These are phyloP conservation scores for Clavispora asparagi DNA, from an alignment of 805 yeast genomes.

Conservation along the genomic window DNA sequence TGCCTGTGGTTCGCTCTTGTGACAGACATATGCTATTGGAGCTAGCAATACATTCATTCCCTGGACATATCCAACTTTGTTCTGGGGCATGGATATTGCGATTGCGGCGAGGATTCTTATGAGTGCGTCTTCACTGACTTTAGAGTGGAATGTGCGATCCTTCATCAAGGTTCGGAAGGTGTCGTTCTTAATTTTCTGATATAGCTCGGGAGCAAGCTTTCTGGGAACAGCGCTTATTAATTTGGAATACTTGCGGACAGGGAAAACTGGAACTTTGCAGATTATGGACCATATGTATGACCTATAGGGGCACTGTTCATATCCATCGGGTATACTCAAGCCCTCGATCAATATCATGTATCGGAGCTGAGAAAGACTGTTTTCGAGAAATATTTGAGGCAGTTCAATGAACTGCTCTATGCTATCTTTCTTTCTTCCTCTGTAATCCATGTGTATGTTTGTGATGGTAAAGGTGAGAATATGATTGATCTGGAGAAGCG, in stretches of 20 bases:
- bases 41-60: constrained; percentile 87
- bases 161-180: constrained; percentile 81
- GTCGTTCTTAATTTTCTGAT: constrained; percentile 74
- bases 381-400: constrained; percentile 41
- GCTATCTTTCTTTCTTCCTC: constrained; percentile 46
- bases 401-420: constrained; percentile 46
- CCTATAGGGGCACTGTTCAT: constrained; percentile 60
- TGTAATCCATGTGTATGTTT: constrained; percentile 9
- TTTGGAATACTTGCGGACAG: constrained; percentile 50
- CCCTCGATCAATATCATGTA: constrained; percentile 41
- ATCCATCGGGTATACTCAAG: constrained; percentile 35
- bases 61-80: constrained; percentile 63
- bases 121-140: constrained; percentile 65
- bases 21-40: constrained; percentile 68
- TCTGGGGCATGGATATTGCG: constrained; percentile 41
- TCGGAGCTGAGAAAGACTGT: constrained; percentile 46
- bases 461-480: neutral
- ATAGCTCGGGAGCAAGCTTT: constrained; percentile 41
- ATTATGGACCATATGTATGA: constrained; percentile 78
- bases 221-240: constrained; percentile 47
- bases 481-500: neutral
- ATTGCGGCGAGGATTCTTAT: constrained; percentile 68
- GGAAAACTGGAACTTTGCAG: constrained; percentile 55
- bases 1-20: constrained; percentile 80
- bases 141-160: constrained; percentile 56